Evolutionary conservation across 2,329 filamentous ascomycete genomes (phyloP).

Genomic region (Botrytis porri): DNA sequence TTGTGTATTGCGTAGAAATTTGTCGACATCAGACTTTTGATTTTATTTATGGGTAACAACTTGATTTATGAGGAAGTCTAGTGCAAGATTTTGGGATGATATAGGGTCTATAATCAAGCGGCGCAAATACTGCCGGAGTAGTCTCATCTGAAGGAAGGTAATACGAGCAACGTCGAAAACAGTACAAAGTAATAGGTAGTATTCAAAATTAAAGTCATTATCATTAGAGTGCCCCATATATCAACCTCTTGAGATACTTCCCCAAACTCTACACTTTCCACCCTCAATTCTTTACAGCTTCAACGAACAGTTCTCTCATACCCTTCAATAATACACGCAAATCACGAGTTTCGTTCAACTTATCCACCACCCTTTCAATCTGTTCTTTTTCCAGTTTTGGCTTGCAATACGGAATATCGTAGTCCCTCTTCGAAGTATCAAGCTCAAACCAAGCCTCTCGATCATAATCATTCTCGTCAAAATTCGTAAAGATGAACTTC

Average conservation of each 20-base stretch:
- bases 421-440: conserved; percentile 75
- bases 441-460: conserved; percentile 93
- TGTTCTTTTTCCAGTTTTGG: conserved; percentile 80
- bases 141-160: neutral
- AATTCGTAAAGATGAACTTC: conserved; percentile 84
- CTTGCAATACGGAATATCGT: conserved; percentile 75
- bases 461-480: conserved; percentile 85
- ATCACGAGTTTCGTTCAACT: conserved; percentile 77
- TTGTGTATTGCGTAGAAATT: neutral
- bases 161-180: neutral
- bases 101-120: neutral
- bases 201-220: neutral
- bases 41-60: neutral
- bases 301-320: conserved; percentile 76
- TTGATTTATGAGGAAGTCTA: neutral
- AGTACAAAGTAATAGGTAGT: neutral
- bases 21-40: neutral
- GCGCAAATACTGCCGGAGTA: neutral
- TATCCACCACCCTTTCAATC: conserved; percentile 72
- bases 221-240: neutral
- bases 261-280: neutral
- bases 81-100: neutral
- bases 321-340: conserved; percentile 71
- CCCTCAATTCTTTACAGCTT: conserved; percentile 49
- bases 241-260: neutral